Evolutionary conservation across 352 stramenopile species (phyloP), one percentile per base, ranked within the genome.

Genomic region (Thalassiosira livingstoniorum): DNA sequence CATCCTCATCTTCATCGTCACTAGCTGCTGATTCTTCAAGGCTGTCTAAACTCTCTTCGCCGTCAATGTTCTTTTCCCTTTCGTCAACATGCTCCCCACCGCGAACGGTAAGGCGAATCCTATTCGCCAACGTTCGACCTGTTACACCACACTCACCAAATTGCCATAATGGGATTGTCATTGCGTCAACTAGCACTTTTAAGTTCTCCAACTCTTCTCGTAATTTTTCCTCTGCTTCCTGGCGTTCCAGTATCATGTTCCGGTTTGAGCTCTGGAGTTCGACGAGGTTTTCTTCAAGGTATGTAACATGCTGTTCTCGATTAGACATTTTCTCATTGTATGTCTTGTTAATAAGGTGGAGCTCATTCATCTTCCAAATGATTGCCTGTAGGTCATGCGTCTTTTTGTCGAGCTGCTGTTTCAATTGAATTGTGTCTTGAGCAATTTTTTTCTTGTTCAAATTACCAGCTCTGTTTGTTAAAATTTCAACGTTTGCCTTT

Each of bases 291-390:
- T 92, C 85, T 67, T 93, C 89, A 0, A 94, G 70, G 65, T 92
- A 92, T 11, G 80, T 82, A 4, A 92, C 80, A 54, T 93, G 84
- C 32, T 92, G 75, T 63, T 95, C 91, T 62, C 89, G 58, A 72
- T 89, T 88, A 13, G 78, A 82, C 57, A 92, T 86, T 62, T 93
- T 93, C 60, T 90, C 75, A 71, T 83, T 87, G 37, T 92, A 85
- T 29, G 83, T 90, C 64, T 95, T 93, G 62, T 93, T 93, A 7
- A 93, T 87, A 11, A 94, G 66, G 65, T 95, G 85, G 11, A 95
- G 74, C 54, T 95, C 91, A 71, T 95, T 92, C 87, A 93, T 92
- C 61, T 94, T 95, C 82, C 80, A 92, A 53, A 92, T 83, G 67
- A 92, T 89, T n/a, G 86, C 86, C 51, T 91, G 77, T 29, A 93